Evolutionary conservation across 2,329 filamentous ascomycete species (phyloP), one percentile per base, ranked within the genome.

Genomic region (Keithomyces neogunnii): DNA sequence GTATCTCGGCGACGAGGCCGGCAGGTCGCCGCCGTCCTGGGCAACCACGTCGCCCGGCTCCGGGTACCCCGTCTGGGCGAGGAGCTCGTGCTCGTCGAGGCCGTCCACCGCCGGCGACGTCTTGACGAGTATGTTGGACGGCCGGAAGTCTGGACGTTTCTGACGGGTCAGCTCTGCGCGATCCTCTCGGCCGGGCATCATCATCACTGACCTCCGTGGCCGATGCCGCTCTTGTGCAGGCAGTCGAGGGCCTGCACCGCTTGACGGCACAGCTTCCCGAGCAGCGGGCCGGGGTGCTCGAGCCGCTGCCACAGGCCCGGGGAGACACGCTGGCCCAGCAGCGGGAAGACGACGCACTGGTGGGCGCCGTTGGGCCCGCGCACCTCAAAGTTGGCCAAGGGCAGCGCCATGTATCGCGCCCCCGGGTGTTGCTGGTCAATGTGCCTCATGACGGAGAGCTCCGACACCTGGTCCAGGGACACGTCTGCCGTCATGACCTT

Each of bases 401-500:
- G 60, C 3, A 63, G 39, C 26, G 52, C 52, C 36, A 54, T 46
- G 28, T 40, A 50, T 9, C 45, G 35, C 19, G 49, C 51, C 3
- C 52, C 52, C 11, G 40, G 33, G 8, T 44, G 36, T 29, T 5
- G 10, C 4, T 33, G 47, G 44, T 51, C 49, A 26, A 54, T 31
- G 8, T 47, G 36, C 28, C 42, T 45, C 44, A 54, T 26, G 13
- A 47, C 31, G 9, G 50, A 48, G 9, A 52, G 26, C 40, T 52
- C 50, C 5, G 46, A 32, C 9, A 50, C 44, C 5, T 52, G 33
- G 2, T 45, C 36, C 6, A 47, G 32, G 8, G 29, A 30, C 19
- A 50, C 49, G 9, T 63, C 59, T n/a, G 60, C 59, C 42, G 61
- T 58, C 49, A 66, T 53, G 30, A 65, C 59, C 55, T 69, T 69